Evolutionary conservation across 129 eudicot genomes (phyloP).

Genomic region (Lactuca sativa): DNA sequence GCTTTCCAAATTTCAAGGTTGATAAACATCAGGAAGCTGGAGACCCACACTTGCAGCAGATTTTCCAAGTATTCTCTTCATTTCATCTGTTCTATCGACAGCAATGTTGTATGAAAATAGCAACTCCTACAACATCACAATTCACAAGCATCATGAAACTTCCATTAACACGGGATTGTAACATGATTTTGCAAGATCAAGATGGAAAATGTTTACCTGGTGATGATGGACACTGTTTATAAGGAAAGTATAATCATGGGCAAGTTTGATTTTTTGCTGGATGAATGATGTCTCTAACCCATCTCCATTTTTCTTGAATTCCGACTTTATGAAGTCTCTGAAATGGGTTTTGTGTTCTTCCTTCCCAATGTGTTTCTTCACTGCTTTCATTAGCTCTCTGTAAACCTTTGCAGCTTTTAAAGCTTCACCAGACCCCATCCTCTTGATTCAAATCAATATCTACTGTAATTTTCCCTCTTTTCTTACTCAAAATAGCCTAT

Average conservation of each 20-base stretch:
- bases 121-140: slow-evolving; percentile 61
- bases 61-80: slow-evolving; percentile 76
- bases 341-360: slow-evolving; percentile 77
- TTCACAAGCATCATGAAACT: slow-evolving; percentile 2
- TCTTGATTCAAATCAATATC: slow-evolving; percentile 11
- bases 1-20: slow-evolving; percentile 46
- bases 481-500: slow-evolving; percentile 2
- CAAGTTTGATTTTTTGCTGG: slow-evolving; percentile 65
- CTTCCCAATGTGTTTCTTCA: slow-evolving; percentile 71
- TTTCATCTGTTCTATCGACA: slow-evolving; percentile 86
- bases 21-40: slow-evolving; percentile 83
- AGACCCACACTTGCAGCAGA: slow-evolving; percentile 98
- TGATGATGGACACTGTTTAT: slow-evolving; percentile 86
- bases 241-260: slow-evolving; percentile 62
- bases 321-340: slow-evolving; percentile 60
- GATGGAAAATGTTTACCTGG: slow-evolving; percentile 43
- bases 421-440: slow-evolving; percentile 60
- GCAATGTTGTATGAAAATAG: slow-evolving; percentile 94
- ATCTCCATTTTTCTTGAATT: slow-evolving; percentile 54
- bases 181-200: background rate
- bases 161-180: background rate
- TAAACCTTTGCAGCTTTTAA: slow-evolving; percentile 53
- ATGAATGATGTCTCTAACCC: slow-evolving; percentile 39
- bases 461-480: background rate
- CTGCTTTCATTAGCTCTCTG: slow-evolving; percentile 68